Evolutionary conservation across 2,329 filamentous ascomycete species (phyloP).

Genomic region (Colletotrichum lentis): DNA sequence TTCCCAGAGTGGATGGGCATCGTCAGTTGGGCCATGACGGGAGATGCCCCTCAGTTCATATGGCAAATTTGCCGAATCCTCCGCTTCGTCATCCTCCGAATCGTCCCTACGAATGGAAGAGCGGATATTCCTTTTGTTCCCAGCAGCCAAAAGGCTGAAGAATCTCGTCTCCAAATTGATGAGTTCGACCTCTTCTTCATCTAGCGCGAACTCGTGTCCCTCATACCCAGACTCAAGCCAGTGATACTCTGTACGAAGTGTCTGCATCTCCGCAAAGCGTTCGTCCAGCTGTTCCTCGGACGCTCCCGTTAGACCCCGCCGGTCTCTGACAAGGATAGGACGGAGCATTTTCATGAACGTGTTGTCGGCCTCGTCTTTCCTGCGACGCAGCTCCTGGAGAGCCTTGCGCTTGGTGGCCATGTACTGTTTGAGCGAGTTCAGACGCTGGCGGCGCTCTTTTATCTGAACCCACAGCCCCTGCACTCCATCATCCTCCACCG

Average conservation of each 20-base stretch:
- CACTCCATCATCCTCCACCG: conserved; percentile 42
- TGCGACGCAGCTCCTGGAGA: conserved; percentile 45
- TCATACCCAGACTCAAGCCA: conserved; percentile 50
- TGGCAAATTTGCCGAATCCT: conserved; percentile 42
- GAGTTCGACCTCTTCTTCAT: conserved; percentile 49
- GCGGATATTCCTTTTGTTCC: conserved; percentile 11
- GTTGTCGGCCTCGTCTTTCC: conserved; percentile 51
- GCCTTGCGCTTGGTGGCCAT: conserved; percentile 48
- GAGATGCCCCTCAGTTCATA: conserved; percentile 49
- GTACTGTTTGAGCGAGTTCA: conserved; percentile 44
- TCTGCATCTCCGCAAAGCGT: conserved; percentile 49
- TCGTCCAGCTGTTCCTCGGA: conserved; percentile 43
- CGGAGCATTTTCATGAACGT: conserved; percentile 52
- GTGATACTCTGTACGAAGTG: conserved; percentile 50
- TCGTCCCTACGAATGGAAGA: conserved; percentile 5
- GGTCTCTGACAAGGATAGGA: conserved; percentile 47
- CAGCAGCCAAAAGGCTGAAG: conserved; percentile 48
- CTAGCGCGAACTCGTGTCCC: conserved; percentile 46
- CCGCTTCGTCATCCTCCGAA: conserved; percentile 30
- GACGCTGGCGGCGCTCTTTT: conserved; percentile 46
- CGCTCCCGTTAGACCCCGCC: conserved; percentile 36
- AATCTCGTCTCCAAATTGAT: conserved; percentile 50
- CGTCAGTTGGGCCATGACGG: conserved; percentile 47
- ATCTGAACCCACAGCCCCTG: conserved; percentile 49
- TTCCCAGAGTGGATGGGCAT: conserved; percentile 58